A percentile compares a stretch with the other conserved stretches of the same genome.
These are phyloP conservation scores for Zoysia matrella DNA, from an alignment of 202 grass and related monocot genomes.

Conservation along the genomic window DNA sequence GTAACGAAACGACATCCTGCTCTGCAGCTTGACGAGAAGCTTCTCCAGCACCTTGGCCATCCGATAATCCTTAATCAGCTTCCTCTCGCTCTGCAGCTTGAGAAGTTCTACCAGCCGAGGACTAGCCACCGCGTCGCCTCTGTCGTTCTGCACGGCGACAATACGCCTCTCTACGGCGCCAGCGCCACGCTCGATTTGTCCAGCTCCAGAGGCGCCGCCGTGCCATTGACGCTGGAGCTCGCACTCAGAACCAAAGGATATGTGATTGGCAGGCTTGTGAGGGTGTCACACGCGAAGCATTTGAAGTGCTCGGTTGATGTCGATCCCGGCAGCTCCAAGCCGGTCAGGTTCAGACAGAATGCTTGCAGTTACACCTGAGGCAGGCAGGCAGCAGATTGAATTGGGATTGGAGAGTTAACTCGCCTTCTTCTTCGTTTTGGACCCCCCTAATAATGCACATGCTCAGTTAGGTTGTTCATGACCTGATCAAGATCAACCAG, in stretches of 20 bases:
- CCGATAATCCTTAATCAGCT: too few species aligned
- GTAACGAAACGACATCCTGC: constrained; percentile 19
- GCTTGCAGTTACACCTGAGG: constrained; percentile 46
- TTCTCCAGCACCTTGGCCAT: too few species aligned
- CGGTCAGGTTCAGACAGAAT: constrained; percentile 52
- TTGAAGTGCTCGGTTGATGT: constrained; percentile 57
- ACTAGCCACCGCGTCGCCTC: constrained; percentile 48
- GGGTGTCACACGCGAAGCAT: constrained; percentile 62
- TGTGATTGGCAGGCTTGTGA: constrained; percentile 78
- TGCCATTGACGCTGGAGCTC: constrained; percentile 63
- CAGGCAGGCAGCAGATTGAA: background rate
- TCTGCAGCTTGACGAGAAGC: too few species aligned
- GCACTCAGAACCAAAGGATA: constrained; percentile 57
- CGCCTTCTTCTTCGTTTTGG: background rate
- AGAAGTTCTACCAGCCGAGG: constrained; percentile 78
- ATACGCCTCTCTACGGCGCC: constrained; percentile 81
- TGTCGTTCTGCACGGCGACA: constrained; percentile 64
- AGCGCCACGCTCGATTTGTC: constrained; percentile 59
- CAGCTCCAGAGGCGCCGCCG: constrained; percentile 28
- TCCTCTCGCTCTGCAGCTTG: constrained; percentile 41
- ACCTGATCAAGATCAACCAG: background rate
- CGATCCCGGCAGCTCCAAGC: constrained; percentile 50
- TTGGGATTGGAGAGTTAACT: background rate
- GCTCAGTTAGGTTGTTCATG: constrained; percentile 6
- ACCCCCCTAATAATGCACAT: constrained; percentile 6